Evolutionary conservation across 306 rosid genomes (phyloP).

Genomic region (Ammopiptanthus mongolicus): DNA sequence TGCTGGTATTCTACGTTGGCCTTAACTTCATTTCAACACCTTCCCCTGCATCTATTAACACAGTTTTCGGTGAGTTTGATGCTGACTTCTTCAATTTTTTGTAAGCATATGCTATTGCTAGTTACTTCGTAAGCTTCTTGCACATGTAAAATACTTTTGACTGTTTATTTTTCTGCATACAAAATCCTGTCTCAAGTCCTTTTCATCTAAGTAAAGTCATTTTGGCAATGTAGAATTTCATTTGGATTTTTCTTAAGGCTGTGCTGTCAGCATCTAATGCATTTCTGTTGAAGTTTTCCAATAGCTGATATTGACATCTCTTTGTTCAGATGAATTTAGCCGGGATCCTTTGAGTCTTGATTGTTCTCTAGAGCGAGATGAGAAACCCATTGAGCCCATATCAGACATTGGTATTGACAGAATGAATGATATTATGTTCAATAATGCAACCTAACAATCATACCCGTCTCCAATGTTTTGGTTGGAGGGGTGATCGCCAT

Average conservation of each 20-base stretch:
- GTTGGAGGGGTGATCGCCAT: too few species aligned
- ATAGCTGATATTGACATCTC: neutral
- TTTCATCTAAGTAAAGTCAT: neutral
- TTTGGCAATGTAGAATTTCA: neutral
- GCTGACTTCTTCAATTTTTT: neutral
- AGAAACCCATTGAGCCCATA: conserved; percentile 70
- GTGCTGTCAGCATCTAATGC: neutral
- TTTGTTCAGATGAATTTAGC: conserved; percentile 69
- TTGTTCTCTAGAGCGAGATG: conserved; percentile 36
- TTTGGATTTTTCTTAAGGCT: conserved; percentile 4
- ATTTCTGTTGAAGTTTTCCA: neutral
- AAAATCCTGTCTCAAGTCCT: neutral
- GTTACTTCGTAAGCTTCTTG: neutral
- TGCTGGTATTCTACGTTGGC: conserved; percentile 71
- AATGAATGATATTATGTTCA: conserved; percentile 73
- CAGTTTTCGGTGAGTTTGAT: conserved; percentile 57
- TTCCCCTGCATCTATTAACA: conserved; percentile 57
- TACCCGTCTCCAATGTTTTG: too few species aligned
- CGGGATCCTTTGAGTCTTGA: conserved; percentile 51
- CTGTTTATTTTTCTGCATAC: neutral
- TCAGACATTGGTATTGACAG: conserved; percentile 58
- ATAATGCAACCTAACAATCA: conserved; percentile 17
- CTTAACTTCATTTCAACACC: conserved; percentile 86
- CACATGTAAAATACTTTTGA: neutral
- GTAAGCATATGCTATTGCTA: neutral